Base-by-base conservation (phyloP, 805 yeast species). In the Yarrowia alimentaria region DNA sequence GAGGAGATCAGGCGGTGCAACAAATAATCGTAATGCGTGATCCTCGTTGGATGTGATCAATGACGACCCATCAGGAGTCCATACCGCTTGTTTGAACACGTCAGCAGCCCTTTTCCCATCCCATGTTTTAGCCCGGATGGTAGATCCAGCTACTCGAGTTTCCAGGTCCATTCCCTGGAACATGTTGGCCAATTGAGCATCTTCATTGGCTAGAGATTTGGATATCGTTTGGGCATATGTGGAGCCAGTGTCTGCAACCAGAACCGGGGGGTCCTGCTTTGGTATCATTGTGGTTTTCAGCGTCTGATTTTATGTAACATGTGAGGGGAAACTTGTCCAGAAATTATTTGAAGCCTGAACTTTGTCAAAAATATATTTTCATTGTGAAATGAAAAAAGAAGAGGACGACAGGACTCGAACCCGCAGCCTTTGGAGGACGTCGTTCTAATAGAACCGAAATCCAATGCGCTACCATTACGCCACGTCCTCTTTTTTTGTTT, bases 51-150 rank as follows among this genome's bases (percentile, higher is more conserved):
- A 43, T 6, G 61, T 50, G 26, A 59, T 43, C 5, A 59, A 16
- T 6, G 54, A 34, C n/a, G 61, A 56, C 2, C 62, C 62, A 29
- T 59, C 62, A 3, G 60, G 53, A 10, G 60, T 59, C 61, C 61
- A 59, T 1, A 31, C 19, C 9, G 33, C 33, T 25, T 37, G 48
- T 20, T 52, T 48, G 43, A 53, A 53, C 5, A 51, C 34, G 16
- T 34, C 42, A 17, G 30, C 50, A 13, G 40, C 22, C 7, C 51
- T 22, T 7, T 43, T 43, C 1, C 50, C 50, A 1, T 29, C 24
- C 35, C 50, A 43, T 1, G 21, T 24, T 6, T 30, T 30, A 12
- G 22, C 17, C 17, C 37, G 21, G 13, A 18, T 31, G 17, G 37
- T 18, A 11, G 50, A 43, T 5, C 50, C 37, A 16, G 50, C 37